phyloP scores from a whole-genome alignment of 2,329 filamentous ascomycete species.

The Penicillium digitatum region DNA sequence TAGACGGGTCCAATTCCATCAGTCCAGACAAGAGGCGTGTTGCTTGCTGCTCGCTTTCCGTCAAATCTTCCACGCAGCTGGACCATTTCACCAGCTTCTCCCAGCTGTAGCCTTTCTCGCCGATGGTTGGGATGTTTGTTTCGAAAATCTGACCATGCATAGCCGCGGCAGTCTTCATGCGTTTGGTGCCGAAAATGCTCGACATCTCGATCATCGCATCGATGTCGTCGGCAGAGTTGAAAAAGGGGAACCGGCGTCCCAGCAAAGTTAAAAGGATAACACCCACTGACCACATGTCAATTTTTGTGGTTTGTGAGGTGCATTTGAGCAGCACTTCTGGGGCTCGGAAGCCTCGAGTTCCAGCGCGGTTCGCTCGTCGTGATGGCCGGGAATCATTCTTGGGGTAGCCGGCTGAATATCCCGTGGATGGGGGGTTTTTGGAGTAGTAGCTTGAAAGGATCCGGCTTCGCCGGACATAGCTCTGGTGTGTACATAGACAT shows the following conservation, averaged over 20 bases:
- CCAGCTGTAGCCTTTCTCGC: constrained; percentile 75
- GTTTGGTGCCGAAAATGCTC: constrained; percentile 81
- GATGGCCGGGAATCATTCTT: constrained; percentile 86
- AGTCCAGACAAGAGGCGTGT: constrained; percentile 42
- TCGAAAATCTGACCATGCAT: constrained; percentile 91
- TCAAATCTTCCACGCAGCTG: constrained; percentile 66
- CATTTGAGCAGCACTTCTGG: constrained; percentile 97
- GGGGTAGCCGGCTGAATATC: constrained; percentile 66
- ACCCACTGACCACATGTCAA: constrained; percentile 95
- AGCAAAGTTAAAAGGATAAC: constrained; percentile 97
- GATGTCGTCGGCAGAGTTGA: constrained; percentile 97
- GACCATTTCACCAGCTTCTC: constrained; percentile 97
- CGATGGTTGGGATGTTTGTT: constrained; percentile 86
- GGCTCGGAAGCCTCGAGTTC: constrained; percentile 90
- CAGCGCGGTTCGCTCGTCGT: constrained; percentile 86
- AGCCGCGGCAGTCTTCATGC: constrained; percentile 77
- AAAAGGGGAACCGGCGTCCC: constrained; percentile 90
- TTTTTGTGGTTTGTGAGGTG: constrained; percentile 86
- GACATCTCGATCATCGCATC: constrained; percentile 97
- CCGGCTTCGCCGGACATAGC: constrained; percentile 57
- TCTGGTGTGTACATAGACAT: constrained; percentile 72
- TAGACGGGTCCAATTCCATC: constrained; percentile 44
- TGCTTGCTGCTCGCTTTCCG: constrained; percentile 45
- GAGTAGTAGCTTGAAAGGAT: constrained; percentile 57
- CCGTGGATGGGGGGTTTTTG: constrained; percentile 46